phyloP scores from a whole-genome alignment of 2,329 filamentous ascomycete species.

The Exophiala sp. region DNA sequence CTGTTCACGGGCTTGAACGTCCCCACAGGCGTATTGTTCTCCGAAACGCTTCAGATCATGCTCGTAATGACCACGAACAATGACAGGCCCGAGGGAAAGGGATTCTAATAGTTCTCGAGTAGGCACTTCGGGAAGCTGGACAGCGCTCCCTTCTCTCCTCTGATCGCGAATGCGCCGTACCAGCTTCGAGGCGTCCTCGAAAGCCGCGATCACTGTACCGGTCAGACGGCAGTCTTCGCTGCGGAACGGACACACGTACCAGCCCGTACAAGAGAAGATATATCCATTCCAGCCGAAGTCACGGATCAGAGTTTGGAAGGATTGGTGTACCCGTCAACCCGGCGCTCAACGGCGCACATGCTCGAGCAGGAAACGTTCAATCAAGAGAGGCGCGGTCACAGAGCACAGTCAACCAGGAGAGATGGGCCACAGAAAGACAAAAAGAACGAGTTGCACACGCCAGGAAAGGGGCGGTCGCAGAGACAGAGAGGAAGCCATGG shows the following conservation, averaged over 20 bases:
- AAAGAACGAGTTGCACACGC: neutral
- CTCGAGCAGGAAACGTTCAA: neutral
- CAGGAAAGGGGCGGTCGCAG: neutral
- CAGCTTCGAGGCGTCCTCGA: conserved; percentile 32
- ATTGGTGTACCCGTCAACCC: conserved; percentile 9
- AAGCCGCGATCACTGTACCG: conserved; percentile 31
- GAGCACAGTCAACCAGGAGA: no score
- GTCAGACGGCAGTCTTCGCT: neutral
- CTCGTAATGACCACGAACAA: conserved; percentile 37
- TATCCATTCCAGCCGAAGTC: conserved; percentile 16
- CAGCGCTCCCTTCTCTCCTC: conserved; percentile 5
- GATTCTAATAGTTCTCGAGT: conserved; percentile 34
- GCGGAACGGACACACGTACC: conserved; percentile 8
- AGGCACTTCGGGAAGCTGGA: conserved; percentile 17
- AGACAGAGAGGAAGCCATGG: neutral
- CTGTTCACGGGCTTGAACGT: conserved; percentile 35
- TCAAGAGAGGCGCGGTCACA: neutral
- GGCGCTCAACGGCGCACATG: conserved; percentile 1
- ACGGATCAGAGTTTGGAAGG: neutral
- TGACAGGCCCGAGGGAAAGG: conserved; percentile 32
- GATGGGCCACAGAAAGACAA: neutral
- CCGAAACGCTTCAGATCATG: conserved; percentile 34
- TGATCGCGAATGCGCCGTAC: conserved; percentile 30
- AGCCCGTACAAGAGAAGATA: conserved; percentile 22
- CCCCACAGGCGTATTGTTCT: conserved; percentile 34